Base-by-base conservation (phyloP, 768 basidiomycete species). In the Cantharellus anzutake region DNA sequence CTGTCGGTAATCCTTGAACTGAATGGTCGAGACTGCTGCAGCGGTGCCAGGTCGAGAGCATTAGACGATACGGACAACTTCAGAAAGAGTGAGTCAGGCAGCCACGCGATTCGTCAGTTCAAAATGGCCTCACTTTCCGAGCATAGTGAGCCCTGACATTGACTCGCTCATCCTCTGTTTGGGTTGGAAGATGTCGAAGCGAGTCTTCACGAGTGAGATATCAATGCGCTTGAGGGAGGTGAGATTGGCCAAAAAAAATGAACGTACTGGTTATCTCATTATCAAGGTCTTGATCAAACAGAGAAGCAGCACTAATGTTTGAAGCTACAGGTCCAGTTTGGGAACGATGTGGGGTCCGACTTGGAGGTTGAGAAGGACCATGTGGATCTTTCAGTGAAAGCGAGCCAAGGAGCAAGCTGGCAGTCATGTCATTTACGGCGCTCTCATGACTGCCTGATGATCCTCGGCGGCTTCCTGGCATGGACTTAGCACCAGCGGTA, bases 281-380 rank as follows among this genome's bases (percentile, higher is more conserved):
- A 67, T 94, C 91, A 64, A 94, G 72, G 67, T 93, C 89, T 69
- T 93, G 86, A 65, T 94, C 91, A 62, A 94, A 73, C 81, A 93
- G 82, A 82, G 90, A 70, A 29, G 59, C 60, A 14, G 60, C 57
- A 29, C 7, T 7, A 59, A 1, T 29, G 51, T 16, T 51, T 5
- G 44, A 16, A 20, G 16, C 5, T 48, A 5, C 5, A 52, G 5
- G 40, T 16, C 44, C n/a, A 5, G 58, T 51, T 5, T 20, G n/a
- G 11, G 61, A 57, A 41, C 56, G 41, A 5, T 16, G 5, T 41
- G 38, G 56, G 41, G 7, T 11, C 7, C 40, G 56, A 40, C 56
- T 41, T 37, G 16, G 56, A 41, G 57, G 41, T 11, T 37, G 52
- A 37, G 52, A 37, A 29, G 44, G 11, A n/a, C 41, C 35, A 56